Evolutionary conservation across 371 early-diverging fungal species (phyloP).

Genomic region (Capniomyces stellatus): DNA sequence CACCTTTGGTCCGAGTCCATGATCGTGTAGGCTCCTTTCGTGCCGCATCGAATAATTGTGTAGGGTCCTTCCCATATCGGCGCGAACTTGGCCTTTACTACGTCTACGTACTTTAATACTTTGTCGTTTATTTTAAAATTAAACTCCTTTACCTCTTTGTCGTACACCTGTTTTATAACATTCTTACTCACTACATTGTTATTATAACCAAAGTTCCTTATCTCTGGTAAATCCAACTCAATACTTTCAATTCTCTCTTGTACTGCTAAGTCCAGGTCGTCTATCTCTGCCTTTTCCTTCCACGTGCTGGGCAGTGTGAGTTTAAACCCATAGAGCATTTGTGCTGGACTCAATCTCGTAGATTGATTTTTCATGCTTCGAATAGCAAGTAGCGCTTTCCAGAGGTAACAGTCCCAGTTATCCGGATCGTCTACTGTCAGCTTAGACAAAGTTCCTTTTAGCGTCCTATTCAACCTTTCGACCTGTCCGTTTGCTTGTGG

Average conservation of each 20-base stretch:
- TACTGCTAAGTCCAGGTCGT: not conserved
- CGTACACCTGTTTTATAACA: not conserved
- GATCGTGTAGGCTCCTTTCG: not conserved
- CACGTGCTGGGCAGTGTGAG: too few species aligned
- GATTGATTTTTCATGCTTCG: constrained; percentile 1
- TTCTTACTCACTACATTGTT: not conserved
- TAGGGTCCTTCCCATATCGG: constrained; percentile 1
- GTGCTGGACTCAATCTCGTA: not conserved
- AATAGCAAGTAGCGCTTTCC: constrained; percentile 3
- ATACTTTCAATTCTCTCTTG: not conserved
- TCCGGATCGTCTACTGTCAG: not conserved
- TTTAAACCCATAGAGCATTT: too few species aligned
- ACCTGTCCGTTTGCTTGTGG: constrained; percentile 5
- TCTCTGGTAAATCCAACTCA: not conserved
- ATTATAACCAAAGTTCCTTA: not conserved
- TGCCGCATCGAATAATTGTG: not conserved
- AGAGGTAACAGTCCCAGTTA: constrained; percentile 2
- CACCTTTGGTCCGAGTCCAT: not conserved
- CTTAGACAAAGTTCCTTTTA: not conserved
- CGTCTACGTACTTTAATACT: not conserved
- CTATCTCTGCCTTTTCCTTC: not conserved
- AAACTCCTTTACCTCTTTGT: not conserved
- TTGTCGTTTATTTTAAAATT: not conserved
- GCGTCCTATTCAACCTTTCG: not conserved
- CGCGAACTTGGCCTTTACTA: not conserved